Conservation (phyloP, 164 flowering plant genomes). For the Akebia trifoliata region DNA sequence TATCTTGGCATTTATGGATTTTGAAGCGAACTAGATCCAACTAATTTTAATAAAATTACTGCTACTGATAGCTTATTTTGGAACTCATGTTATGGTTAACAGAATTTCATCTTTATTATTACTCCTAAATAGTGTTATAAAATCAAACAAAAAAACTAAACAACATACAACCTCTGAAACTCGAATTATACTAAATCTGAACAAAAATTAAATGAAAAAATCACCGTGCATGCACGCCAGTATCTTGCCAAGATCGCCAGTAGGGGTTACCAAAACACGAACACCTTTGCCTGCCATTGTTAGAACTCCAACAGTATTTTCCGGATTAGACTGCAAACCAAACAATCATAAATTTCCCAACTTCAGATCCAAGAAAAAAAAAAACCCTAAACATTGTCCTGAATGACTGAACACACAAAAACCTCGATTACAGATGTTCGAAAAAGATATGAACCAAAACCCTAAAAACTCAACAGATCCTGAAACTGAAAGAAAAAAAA, state of each 20-base stretch:
- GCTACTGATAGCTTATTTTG: too few relatives aligned
- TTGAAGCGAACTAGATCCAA: too few relatives aligned
- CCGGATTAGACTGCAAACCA: slow-evolving; percentile 80
- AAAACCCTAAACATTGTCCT: background rate
- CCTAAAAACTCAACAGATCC: background rate
- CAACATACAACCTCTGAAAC: background rate
- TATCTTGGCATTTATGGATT: too few relatives aligned
- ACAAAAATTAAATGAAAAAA: slow-evolving; percentile 7
- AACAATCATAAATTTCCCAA: background rate
- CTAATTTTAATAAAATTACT: too few relatives aligned
- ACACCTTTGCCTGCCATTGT: slow-evolving; percentile 99
- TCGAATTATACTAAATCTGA: background rate
- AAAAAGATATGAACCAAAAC: slow-evolving; percentile 5
- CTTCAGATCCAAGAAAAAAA: background rate
- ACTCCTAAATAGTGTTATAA: background rate
- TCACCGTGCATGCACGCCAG: slow-evolving; percentile 93
- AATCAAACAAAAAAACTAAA: background rate
- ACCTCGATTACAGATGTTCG: too few relatives aligned
- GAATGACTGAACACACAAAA: background rate
- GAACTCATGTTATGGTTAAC: too few relatives aligned
- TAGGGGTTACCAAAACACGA: slow-evolving; percentile 89
- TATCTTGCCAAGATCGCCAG: slow-evolving; percentile 88
- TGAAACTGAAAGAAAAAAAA: background rate
- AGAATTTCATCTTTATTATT: too few relatives aligned
- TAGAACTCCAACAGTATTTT: slow-evolving; percentile 85